Percentiles rank a stretch among this genome's conserved stretches.
Evolutionary conservation across 495 filamentous ascomycete genomes (phyloP).

Genomic region (Amphirosellinia nigrospora): DNA sequence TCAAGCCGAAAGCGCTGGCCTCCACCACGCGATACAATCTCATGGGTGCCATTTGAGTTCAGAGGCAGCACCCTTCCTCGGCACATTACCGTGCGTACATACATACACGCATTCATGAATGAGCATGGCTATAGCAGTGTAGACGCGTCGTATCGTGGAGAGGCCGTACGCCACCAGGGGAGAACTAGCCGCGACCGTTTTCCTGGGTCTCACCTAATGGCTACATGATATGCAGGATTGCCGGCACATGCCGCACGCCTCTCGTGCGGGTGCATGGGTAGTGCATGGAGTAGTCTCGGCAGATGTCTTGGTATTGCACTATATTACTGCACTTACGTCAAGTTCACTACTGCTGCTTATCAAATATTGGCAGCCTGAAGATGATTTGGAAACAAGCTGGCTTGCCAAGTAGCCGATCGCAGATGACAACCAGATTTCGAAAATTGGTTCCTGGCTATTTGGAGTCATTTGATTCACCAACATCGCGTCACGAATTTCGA

Average conservation of each 20-base stretch:
- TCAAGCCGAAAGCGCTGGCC: background rate
- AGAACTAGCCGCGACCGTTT: background rate
- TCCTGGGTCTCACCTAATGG: background rate
- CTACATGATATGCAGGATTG: background rate
- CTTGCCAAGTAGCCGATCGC: background rate
- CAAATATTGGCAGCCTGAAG: background rate
- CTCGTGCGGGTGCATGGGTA: too few species aligned
- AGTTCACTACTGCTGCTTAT: background rate
- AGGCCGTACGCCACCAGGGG: background rate
- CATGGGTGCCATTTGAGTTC: constrained; percentile 15
- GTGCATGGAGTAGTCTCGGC: too few species aligned
- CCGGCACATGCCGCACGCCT: background rate
- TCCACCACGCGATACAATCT: background rate
- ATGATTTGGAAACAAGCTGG: constrained; percentile 14
- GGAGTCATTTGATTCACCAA: constrained; percentile 6
- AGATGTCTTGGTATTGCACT: background rate
- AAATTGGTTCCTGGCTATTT: background rate
- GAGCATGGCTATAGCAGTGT: constrained; percentile 5
- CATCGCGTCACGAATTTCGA: background rate
- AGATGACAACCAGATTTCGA: background rate
- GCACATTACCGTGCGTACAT: too few species aligned
- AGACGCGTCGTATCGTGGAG: background rate
- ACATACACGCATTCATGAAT: background rate
- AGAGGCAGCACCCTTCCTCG: background rate
- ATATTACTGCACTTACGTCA: background rate